phyloP scores from a whole-genome alignment of 495 filamentous ascomycete genomes.

The Aspergillus funiculosus region DNA sequence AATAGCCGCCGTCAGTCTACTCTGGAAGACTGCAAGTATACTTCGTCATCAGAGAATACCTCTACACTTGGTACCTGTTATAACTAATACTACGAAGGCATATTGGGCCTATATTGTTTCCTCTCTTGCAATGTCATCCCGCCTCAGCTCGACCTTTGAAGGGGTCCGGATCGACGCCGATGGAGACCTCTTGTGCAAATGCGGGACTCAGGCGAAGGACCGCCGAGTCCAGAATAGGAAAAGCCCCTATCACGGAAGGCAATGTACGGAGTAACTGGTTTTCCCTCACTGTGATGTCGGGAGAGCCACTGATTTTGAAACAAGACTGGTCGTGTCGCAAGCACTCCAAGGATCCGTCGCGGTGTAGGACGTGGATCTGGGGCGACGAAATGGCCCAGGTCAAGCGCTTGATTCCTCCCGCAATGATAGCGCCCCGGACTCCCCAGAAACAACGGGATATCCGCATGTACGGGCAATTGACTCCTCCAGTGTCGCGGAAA shows the following conservation, averaged over 20 bases:
- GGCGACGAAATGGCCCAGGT: conserved; percentile 1
- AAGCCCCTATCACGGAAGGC: conserved; percentile 3
- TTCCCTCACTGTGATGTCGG: background rate
- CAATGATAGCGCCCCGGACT: conserved; percentile 3
- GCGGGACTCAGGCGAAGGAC: conserved; percentile 2
- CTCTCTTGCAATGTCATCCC: background rate
- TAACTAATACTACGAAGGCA: background rate
- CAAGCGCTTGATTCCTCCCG: background rate
- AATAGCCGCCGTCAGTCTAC: background rate
- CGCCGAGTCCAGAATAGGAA: background rate
- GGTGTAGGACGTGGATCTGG: conserved; percentile 1
- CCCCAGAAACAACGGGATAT: conserved; percentile 10
- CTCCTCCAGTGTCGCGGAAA: background rate
- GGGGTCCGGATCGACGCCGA: conserved; percentile 5
- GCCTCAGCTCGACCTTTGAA: conserved; percentile 2
- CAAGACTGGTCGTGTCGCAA: conserved; percentile 5
- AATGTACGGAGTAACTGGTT: conserved; percentile 1
- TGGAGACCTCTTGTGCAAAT: conserved; percentile 3
- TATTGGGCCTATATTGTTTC: no score
- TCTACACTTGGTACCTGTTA: background rate
- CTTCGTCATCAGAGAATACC: background rate
- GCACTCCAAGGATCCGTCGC: background rate
- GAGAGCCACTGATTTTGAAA: background rate
- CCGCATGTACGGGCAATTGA: conserved; percentile 3
- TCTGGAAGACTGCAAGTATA: background rate